Base-by-base conservation (phyloP, 192 early-diverging fungal species). In the Chytriomyces hyalinus region DNA sequence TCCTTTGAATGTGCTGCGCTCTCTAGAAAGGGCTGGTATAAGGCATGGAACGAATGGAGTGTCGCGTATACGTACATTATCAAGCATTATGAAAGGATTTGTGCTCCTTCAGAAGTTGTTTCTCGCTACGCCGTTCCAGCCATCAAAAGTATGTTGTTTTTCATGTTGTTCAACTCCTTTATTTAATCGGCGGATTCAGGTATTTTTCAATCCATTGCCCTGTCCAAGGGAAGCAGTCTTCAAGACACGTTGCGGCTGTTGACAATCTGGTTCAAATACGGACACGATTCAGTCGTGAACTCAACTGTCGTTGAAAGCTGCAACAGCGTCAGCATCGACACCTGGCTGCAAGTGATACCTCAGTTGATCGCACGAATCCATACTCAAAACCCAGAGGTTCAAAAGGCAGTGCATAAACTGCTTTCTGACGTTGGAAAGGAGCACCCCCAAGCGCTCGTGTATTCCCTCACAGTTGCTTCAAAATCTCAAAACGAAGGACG, bases 331-430 rank as follows among this genome's bases (percentile, higher is more conserved):
- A 92, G 89, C 62, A 91, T 94, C 51, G 91, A 92, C 46, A 92
- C 91, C 4, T 96, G 94, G 94, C 84, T 96, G n/a, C 93, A 96
- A 79, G 94, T 96, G 28, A 95, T 96, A 75, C 94, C 94, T 13
- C 94, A 96, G 70, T 80, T 96, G 60, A 92, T 96, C 80, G 94
- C 94, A 5, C 87, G 94, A 49, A 93, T 94, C 63, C 92, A 95
- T 67, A 85, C 91, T 5, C 85, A 87, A 6, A 84, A 84, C 67
- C 80, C 86, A 7, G 86, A 90, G 46, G 89, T 94, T 0, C 90
- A 92, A 63, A 78, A 82, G 26, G 80, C 95, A 26, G 91, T 96
- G 61, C 92, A 93, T 73, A 90, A 93, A 67, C 61, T 96, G 47
- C 75, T 96, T 66, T 83, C 87, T 3, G 93, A 93, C 60, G 87